Percentiles rank a stretch among this genome's conserved stretches.
Evolutionary conservation across 2,329 filamentous ascomycete genomes (phyloP).

Genomic region (Epichloe bromicola): DNA sequence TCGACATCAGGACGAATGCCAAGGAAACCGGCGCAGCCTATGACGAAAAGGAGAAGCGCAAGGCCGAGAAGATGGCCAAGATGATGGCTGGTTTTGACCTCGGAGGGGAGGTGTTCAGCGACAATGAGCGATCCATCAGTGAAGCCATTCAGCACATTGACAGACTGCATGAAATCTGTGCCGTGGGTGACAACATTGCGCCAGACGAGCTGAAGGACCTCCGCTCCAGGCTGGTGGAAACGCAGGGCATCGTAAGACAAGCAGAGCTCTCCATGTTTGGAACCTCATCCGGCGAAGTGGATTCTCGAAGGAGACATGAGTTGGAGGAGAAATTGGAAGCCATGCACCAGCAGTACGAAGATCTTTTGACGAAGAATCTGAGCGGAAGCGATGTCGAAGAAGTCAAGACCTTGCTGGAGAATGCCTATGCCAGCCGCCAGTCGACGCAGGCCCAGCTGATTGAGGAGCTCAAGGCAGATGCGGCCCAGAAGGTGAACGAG

Average conservation of each 20-base stretch:
- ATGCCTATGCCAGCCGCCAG: constrained; percentile 63
- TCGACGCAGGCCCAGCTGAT: constrained; percentile 60
- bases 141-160: constrained; percentile 77
- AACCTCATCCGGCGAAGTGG: constrained; percentile 47
- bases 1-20: constrained; percentile 92
- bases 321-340: constrained; percentile 63
- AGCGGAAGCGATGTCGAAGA: constrained; percentile 69
- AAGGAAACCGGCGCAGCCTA: constrained; percentile 82
- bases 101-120: constrained; percentile 86
- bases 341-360: constrained; percentile 74
- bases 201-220: constrained; percentile 71
- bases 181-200: constrained; percentile 64
- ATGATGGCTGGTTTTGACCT: constrained; percentile 99
- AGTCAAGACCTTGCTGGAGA: constrained; percentile 65
- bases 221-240: constrained; percentile 68
- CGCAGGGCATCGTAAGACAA: constrained; percentile 84
- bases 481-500: constrained; percentile 67
- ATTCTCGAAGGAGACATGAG: constrained; percentile 57
- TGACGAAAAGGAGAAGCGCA: constrained; percentile 97
- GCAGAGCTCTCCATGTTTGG: constrained; percentile 78
- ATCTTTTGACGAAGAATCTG: constrained; percentile 67
- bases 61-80: constrained; percentile 98
- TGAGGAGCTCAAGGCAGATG: constrained; percentile 63
- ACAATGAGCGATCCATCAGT: constrained; percentile 77
- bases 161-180: constrained; percentile 60